These are phyloP conservation scores for Hypoxylon subgilvum DNA, from an alignment of 495 filamentous ascomycete genomes.

Conservation along the genomic window DNA sequence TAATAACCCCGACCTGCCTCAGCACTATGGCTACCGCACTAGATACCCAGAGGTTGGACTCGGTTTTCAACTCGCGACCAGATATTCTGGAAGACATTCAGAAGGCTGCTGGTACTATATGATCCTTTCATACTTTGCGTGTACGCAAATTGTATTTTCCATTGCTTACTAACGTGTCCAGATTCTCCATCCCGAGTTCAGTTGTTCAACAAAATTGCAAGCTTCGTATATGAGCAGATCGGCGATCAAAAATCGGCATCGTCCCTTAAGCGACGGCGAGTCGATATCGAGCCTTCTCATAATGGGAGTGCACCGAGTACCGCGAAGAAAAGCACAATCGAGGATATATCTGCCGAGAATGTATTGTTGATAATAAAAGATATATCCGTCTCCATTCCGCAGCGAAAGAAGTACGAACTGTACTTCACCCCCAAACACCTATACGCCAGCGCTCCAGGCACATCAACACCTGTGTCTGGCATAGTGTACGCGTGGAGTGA, in stretches of 20 bases:
- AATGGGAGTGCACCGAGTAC: constrained; percentile 39
- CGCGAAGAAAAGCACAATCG: constrained; percentile 24
- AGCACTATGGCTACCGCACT: constrained; percentile 49
- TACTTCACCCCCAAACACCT: constrained; percentile 71
- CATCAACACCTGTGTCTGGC: constrained; percentile 70
- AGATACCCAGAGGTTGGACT: constrained; percentile 48
- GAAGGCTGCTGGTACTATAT: constrained; percentile 51
- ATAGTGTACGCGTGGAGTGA: constrained; percentile 69
- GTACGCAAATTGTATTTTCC: neutral
- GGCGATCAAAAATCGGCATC: constrained; percentile 42
- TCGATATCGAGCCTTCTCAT: constrained; percentile 51
- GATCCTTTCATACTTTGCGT: neutral
- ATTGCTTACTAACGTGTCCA: constrained; percentile 34
- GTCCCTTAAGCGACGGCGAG: constrained; percentile 55
- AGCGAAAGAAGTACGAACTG: constrained; percentile 88
- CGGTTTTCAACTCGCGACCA: constrained; percentile 53
- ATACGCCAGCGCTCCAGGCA: constrained; percentile 68
- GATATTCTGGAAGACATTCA: constrained; percentile 53
- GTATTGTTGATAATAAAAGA: constrained; percentile 69
- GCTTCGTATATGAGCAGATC: constrained; percentile 52
- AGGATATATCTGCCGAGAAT: constrained; percentile 52
- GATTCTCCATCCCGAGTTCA: constrained; percentile 52
- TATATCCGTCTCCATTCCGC: constrained; percentile 77
- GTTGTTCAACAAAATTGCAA: constrained; percentile 62
- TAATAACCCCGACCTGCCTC: too few species aligned